phyloP scores from a whole-genome alignment of 495 filamentous ascomycete species.

The Aspergillus biplanus region DNA sequence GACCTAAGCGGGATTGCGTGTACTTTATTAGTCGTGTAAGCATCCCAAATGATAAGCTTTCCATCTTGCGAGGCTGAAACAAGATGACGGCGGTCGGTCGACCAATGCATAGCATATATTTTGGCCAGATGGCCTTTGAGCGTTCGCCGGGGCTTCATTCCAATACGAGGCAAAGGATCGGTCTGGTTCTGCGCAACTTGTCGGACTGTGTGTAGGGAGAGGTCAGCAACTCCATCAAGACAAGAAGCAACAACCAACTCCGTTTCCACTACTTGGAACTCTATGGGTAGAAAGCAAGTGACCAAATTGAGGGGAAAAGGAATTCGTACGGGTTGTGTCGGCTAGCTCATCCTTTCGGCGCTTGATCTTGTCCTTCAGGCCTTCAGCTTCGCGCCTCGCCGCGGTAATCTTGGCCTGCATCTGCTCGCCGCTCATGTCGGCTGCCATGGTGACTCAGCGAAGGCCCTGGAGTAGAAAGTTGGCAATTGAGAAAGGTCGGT shows the following conservation, averaged over 20 bases:
- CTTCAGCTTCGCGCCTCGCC: constrained; percentile 96
- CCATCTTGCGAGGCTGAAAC: constrained; percentile 98
- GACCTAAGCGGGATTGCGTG: constrained; percentile 98
- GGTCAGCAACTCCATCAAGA: constrained; percentile 25
- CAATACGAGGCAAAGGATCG: constrained; percentile 85
- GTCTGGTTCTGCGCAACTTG: constrained; percentile 87
- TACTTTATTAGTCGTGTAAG: constrained; percentile 99
- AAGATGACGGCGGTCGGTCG: constrained; percentile 95
- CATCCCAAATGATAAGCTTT: constrained; percentile 99
- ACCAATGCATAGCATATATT: constrained; percentile 99
- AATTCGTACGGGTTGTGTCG: constrained; percentile 88
- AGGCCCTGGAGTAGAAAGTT: constrained; percentile 30
- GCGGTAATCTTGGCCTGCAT: constrained; percentile 91
- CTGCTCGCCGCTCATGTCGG: constrained; percentile 71
- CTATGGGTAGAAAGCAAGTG: background rate
- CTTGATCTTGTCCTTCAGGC: constrained; percentile 98
- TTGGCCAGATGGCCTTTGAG: constrained; percentile 98
- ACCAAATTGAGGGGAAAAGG: constrained; percentile 11
- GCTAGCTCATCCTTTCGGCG: constrained; percentile 99
- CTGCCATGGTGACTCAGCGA: constrained; percentile 49
- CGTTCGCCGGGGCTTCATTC: constrained; percentile 94
- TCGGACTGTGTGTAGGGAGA: constrained; percentile 64
- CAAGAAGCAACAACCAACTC: constrained; percentile 18
- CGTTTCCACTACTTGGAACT: background rate
- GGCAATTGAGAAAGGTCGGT: constrained; percentile 24